Evolutionary conservation across 1,139 yeast genomes (phyloP).

Genomic region (Yamadazyma dendronema): DNA sequence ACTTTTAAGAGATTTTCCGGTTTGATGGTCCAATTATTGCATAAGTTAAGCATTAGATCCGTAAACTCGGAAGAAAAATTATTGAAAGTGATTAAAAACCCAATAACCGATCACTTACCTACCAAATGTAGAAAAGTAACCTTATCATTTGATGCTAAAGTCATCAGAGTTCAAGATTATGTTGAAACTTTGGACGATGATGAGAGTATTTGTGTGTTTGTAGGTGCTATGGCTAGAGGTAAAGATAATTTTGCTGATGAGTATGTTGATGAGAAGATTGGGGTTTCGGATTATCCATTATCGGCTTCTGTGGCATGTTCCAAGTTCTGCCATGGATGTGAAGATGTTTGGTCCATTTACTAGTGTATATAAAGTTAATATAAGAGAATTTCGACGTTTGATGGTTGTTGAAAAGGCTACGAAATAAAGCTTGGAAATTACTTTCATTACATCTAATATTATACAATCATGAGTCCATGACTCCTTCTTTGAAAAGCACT

Average conservation of each 20-base stretch:
- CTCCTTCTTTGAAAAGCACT: constrained; percentile 47
- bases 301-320: constrained; percentile 98
- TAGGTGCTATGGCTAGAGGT: constrained; percentile 99
- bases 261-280: constrained; percentile 92
- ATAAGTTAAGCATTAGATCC: constrained; percentile 86
- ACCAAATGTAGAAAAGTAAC: constrained; percentile 94
- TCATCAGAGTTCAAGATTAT: constrained; percentile 85
- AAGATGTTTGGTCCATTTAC: constrained; percentile 90
- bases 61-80: constrained; percentile 94
- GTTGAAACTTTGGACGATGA: constrained; percentile 77
- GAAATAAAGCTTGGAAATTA: too few relatives aligned
- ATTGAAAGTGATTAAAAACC: constrained; percentile 91
- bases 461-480: constrained; percentile 26
- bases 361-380: constrained; percentile 13
- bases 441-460: background rate
- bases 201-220: constrained; percentile 95
- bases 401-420: too few relatives aligned
- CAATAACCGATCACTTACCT: constrained; percentile 94
- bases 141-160: constrained; percentile 89
- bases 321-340: constrained; percentile 97
- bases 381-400: background rate
- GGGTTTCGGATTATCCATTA: constrained; percentile 90
- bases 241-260: constrained; percentile 97
- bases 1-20: constrained; percentile 97
- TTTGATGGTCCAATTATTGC: constrained; percentile 92